These are phyloP conservation scores for Collybiopsis confluens DNA, from an alignment of 768 basidiomycete species.

Conservation along the genomic window DNA sequence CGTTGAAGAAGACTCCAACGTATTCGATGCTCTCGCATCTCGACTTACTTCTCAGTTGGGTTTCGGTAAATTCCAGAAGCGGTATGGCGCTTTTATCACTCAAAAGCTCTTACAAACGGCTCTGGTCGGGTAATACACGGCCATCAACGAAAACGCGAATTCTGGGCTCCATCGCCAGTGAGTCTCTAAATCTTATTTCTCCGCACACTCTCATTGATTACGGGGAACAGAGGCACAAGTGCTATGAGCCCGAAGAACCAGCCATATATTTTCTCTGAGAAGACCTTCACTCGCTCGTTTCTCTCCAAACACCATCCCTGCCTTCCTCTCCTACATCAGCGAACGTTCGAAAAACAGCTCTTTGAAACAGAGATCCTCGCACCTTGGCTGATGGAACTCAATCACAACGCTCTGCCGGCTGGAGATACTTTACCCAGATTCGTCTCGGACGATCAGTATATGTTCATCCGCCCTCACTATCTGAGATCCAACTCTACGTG, in stretches of 20 bases:
- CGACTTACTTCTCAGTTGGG: neutral
- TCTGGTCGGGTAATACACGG: neutral
- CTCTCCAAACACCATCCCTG: slow-evolving; percentile 36
- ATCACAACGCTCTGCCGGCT: slow-evolving; percentile 32
- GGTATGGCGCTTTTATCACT: neutral
- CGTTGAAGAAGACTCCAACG: neutral
- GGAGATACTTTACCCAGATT: slow-evolving; percentile 45
- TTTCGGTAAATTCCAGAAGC: neutral
- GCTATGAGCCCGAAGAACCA: slow-evolving; percentile 1
- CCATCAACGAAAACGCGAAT: slow-evolving; percentile 1
- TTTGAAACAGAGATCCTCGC: slow-evolving; percentile 17
- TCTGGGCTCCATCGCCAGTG: neutral
- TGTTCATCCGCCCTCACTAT: slow-evolving; percentile 44
- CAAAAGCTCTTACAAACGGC: slow-evolving; percentile 1
- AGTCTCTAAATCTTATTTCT: neutral
- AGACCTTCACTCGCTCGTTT: slow-evolving; percentile 40
- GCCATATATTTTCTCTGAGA: slow-evolving; percentile 29
- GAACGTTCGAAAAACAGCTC: slow-evolving; percentile 38
- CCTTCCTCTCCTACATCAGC: slow-evolving; percentile 47
- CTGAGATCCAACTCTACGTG: slow-evolving; percentile 53
- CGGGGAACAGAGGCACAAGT: neutral
- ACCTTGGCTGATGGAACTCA: slow-evolving; percentile 5
- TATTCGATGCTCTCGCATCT: neutral
- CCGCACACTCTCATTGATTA: neutral
- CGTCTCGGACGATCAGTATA: slow-evolving; percentile 40